These are phyloP conservation scores for Suillus subaureus DNA, from an alignment of 768 basidiomycete species.

Conservation along the genomic window DNA sequence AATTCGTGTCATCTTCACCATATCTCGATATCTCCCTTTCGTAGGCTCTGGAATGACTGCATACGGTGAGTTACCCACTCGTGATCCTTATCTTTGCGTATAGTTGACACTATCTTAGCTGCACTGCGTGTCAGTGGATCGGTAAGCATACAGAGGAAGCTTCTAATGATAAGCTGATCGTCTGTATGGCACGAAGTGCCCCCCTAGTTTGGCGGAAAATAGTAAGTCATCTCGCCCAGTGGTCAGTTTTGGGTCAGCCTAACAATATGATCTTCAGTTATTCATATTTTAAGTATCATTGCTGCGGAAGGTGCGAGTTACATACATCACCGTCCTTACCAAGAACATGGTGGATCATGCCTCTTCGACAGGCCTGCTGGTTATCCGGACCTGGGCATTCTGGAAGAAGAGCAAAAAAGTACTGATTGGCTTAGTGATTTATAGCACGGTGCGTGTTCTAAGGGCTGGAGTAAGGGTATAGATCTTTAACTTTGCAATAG, in stretches of 20 bases:
- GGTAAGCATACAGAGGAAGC: background rate
- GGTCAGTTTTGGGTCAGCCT: background rate
- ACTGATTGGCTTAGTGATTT: slow-evolving; percentile 18
- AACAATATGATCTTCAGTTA: slow-evolving; percentile 1
- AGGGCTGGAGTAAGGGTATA: background rate
- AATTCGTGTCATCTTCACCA: slow-evolving; percentile 19
- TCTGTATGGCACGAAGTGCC: slow-evolving; percentile 1
- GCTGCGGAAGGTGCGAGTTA: slow-evolving; percentile 12
- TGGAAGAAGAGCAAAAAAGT: slow-evolving; percentile 19
- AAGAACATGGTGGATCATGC: background rate
- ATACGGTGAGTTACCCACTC: slow-evolving; percentile 14
- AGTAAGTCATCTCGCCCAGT: slow-evolving; percentile 8
- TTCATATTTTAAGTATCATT: slow-evolving; percentile 12
- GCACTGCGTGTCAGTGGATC: slow-evolving; percentile 10
- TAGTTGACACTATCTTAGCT: background rate
- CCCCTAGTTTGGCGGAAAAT: slow-evolving; percentile 5
- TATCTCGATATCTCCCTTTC: slow-evolving; percentile 26
- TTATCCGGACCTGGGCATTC: slow-evolving; percentile 24
- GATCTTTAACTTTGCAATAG: slow-evolving; percentile 4
- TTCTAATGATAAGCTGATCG: slow-evolving; percentile 7
- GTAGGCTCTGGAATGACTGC: slow-evolving; percentile 13
- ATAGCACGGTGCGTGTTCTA: slow-evolving; percentile 9
- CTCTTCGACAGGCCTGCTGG: slow-evolving; percentile 16
- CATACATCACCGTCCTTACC: background rate
- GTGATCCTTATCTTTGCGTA: slow-evolving; percentile 1